Percentiles rank a stretch among this genome's conserved stretches.
Conservation (phyloP, 805 yeast species). For the Ogataea paraovalis region DNA sequence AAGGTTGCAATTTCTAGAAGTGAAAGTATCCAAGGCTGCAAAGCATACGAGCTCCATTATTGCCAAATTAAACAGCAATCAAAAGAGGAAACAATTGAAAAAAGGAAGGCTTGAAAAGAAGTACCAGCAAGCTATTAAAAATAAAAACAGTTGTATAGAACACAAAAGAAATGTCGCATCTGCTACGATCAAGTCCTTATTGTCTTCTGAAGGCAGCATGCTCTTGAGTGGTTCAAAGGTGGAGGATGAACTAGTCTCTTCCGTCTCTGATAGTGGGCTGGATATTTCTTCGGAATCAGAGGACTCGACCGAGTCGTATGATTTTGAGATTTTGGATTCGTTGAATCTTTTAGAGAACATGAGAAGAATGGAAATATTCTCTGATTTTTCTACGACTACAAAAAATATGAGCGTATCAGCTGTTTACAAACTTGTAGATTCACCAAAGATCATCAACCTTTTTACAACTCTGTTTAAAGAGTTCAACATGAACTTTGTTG, state of each 20-base stretch:
- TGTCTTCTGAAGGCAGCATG: slow-evolving; percentile 5
- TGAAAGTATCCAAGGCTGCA: slow-evolving; percentile 6
- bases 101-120: slow-evolving; percentile 10
- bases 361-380: slow-evolving; percentile 7
- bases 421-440: slow-evolving; percentile 14
- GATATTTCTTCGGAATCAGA: no score
- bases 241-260: no score
- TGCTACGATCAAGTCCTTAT: slow-evolving; percentile 13
- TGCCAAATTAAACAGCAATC: slow-evolving; percentile 4
- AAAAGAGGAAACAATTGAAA: slow-evolving; percentile 5
- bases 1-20: slow-evolving; percentile 14
- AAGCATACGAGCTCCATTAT: slow-evolving; percentile 10
- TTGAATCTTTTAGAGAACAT: slow-evolving; percentile 11
- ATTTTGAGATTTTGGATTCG: slow-evolving; percentile 3
- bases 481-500: slow-evolving; percentile 1
- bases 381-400: slow-evolving; percentile 9
- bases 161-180: slow-evolving; percentile 18
- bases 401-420: slow-evolving; percentile 7
- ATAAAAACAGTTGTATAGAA: slow-evolving; percentile 13
- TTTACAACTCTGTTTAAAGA: slow-evolving; percentile 7
- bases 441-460: slow-evolving; percentile 8
- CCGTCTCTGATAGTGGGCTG: no score
- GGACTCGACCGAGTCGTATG: background rate
- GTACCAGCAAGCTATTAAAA: slow-evolving; percentile 14
- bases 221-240: background rate